Evolutionary conservation across 2,329 filamentous ascomycete species (phyloP).

Genomic region (Apiospora malaysiana): DNA sequence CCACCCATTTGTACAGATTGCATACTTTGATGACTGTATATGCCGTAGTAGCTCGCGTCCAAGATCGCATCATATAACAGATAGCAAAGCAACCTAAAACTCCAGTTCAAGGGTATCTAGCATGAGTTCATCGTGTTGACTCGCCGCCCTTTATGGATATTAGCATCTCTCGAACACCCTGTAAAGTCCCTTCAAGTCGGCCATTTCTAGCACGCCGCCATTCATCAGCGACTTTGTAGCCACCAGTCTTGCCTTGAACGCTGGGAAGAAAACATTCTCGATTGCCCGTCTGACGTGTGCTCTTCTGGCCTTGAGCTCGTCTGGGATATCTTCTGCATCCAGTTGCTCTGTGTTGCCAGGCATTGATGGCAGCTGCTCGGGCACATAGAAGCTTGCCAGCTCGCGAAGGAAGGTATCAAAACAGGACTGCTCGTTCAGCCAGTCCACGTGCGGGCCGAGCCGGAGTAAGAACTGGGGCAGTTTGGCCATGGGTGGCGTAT

Average conservation of each 20-base stretch:
- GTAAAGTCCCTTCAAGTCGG: conserved; percentile 91
- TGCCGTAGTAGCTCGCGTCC: conserved; percentile 10
- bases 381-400: conserved; percentile 87
- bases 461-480: conserved; percentile 87
- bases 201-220: conserved; percentile 80
- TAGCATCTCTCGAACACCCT: conserved; percentile 93
- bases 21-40: not conserved
- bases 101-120: conserved; percentile 21
- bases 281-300: conserved; percentile 75
- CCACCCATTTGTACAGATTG: not conserved
- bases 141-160: conserved; percentile 31
- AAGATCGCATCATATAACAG: not conserved
- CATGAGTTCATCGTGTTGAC: not conserved
- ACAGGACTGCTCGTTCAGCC: conserved; percentile 83
- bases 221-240: conserved; percentile 80
- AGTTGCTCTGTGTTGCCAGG: conserved; percentile 37
- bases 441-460: conserved; percentile 86
- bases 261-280: conserved; percentile 89
- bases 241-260: conserved; percentile 81
- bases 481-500: conserved; percentile 84
- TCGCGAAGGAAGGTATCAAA: conserved; percentile 87
- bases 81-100: conserved; percentile 5
- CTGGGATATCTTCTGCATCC: conserved; percentile 49
- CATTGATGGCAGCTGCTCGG: conserved; percentile 74
- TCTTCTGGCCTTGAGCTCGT: conserved; percentile 63